A percentile compares a stretch with the other conserved stretches of the same genome.
phyloP scores from a whole-genome alignment of 768 basidiomycete genomes.

The Dioszegia hungarica region DNA sequence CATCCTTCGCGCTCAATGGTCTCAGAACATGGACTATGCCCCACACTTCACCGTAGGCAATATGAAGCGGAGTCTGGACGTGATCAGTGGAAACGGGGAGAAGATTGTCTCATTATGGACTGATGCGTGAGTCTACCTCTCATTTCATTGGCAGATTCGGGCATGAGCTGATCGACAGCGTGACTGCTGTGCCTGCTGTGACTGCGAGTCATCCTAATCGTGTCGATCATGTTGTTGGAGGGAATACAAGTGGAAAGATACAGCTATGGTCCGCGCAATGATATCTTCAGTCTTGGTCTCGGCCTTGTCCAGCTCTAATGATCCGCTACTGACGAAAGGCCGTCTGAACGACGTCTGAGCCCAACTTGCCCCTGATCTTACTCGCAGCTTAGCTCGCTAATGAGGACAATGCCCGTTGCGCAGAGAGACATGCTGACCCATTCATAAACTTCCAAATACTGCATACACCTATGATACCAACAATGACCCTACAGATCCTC shows the following conservation, averaged over 20 bases:
- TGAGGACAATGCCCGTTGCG: too few relatives aligned
- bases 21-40: constrained; percentile 40
- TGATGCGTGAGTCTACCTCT: constrained; percentile 34
- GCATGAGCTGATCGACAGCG: background rate
- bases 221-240: constrained; percentile 48
- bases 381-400: too few relatives aligned
- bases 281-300: too few relatives aligned
- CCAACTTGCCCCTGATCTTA: too few relatives aligned
- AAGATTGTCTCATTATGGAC: constrained; percentile 36
- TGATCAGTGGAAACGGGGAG: constrained; percentile 46
- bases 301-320: too few relatives aligned
- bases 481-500: background rate
- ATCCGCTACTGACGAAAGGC: too few relatives aligned
- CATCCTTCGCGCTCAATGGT: constrained; percentile 52
- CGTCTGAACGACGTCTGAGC: too few relatives aligned
- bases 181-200: constrained; percentile 51
- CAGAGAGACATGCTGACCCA: too few relatives aligned
- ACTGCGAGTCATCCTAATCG: constrained; percentile 48
- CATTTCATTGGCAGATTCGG: constrained; percentile 10
- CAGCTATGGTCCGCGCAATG: constrained; percentile 34
- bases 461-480: too few relatives aligned
- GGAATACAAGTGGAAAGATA: constrained; percentile 48
- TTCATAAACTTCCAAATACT: too few relatives aligned
- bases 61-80: constrained; percentile 50
- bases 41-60: constrained; percentile 50